Evolutionary conservation across 2,329 filamentous ascomycete species (phyloP).

Genomic region (Gaeumannomyces tritici): DNA sequence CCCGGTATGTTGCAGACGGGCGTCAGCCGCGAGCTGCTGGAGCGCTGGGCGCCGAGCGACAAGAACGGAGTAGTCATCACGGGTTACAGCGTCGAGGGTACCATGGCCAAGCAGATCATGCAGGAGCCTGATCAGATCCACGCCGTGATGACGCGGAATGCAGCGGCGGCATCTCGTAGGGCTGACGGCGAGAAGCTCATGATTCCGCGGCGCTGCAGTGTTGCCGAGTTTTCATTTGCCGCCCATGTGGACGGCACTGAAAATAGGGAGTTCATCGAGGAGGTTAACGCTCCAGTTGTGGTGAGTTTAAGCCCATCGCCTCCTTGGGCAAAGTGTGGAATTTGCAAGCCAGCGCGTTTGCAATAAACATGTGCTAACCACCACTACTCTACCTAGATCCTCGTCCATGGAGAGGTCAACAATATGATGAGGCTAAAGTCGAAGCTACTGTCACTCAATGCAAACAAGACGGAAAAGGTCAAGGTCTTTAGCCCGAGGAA

Average conservation of each 20-base stretch:
- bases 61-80: constrained; percentile 99
- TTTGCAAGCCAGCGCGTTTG: not conserved
- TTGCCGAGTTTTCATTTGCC: constrained; percentile 91
- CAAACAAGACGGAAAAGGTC: constrained; percentile 67
- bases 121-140: constrained; percentile 92
- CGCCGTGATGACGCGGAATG: constrained; percentile 75
- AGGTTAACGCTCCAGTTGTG: constrained; percentile 84
- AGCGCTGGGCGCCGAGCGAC: constrained; percentile 91
- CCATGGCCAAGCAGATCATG: constrained; percentile 94
- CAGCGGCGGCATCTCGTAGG: constrained; percentile 48
- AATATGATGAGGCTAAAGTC: constrained; percentile 98
- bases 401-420: constrained; percentile 93
- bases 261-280: constrained; percentile 94
- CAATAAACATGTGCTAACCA: constrained; percentile 6
- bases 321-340: not conserved
- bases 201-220: constrained; percentile 85
- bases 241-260: constrained; percentile 94
- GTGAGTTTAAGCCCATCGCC: constrained; percentile 43
- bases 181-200: constrained; percentile 77
- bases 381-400: constrained; percentile 49
- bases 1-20: constrained; percentile 98
- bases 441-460: constrained; percentile 85
- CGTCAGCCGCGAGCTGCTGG: constrained; percentile 82
- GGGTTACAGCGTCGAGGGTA: constrained; percentile 95
- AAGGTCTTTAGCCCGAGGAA: constrained; percentile 94